Conservation (phyloP, 805 yeast species). For the Cyberlindnera mississippiensis region DNA sequence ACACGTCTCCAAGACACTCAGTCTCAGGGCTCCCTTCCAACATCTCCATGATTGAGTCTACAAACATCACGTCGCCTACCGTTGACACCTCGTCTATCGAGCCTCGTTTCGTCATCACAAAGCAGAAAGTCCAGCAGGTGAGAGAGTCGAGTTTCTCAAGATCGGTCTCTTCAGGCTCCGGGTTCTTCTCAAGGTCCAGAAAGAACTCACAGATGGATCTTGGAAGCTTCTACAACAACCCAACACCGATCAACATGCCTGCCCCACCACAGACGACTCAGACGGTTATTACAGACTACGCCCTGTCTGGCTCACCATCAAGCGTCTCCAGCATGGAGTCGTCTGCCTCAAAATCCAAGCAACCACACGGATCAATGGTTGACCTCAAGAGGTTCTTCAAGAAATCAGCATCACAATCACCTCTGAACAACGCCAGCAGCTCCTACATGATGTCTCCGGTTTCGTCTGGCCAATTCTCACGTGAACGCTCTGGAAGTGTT, state of each 20-base stretch:
- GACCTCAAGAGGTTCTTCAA: conserved; percentile 72
- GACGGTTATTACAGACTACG: background rate
- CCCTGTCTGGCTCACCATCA: conserved; percentile 26
- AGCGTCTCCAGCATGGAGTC: conserved; percentile 26
- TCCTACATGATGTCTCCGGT: conserved; percentile 7
- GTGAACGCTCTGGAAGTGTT: conserved; percentile 27
- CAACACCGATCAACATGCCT: conserved; percentile 9
- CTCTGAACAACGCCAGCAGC: conserved; percentile 8
- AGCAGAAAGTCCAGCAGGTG: conserved; percentile 53
- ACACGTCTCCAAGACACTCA: conserved; percentile 32
- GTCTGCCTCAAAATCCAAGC: conserved; percentile 43
- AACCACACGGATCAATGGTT: conserved; percentile 71
- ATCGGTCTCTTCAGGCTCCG: conserved; percentile 29
- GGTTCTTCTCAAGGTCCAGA: conserved; percentile 43
- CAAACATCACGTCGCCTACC: conserved; percentile 67
- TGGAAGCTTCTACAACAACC: conserved; percentile 27
- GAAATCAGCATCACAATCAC: conserved; percentile 32
- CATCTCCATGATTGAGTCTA: conserved; percentile 44
- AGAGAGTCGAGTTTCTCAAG: conserved; percentile 22
- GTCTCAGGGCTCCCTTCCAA: conserved; percentile 35
- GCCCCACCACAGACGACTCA: background rate
- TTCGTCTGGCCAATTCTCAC: conserved; percentile 9
- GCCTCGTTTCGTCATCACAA: conserved; percentile 79
- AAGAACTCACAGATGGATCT: conserved; percentile 33
- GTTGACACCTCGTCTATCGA: conserved; percentile 63